phyloP scores from a whole-genome alignment of 106 monocot genomes.

The Narthecium ossifragum region DNA sequence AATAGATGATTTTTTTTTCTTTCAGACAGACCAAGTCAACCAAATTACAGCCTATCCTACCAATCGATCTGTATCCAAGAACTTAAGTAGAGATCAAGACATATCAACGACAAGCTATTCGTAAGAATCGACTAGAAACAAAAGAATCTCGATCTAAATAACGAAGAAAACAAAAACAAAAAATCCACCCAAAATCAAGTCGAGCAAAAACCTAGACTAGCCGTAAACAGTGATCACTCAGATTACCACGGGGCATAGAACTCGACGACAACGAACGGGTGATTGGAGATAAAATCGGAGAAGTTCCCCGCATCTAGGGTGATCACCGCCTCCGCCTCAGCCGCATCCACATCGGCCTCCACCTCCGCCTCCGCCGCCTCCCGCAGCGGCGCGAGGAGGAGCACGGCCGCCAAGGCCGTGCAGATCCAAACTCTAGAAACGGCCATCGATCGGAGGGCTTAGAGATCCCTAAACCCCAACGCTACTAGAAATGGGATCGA shows the following conservation, averaged over 20 bases:
- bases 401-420: constrained; percentile 14
- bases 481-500: no score
- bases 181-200: constrained; percentile 4
- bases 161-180: background rate
- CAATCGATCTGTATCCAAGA: no score
- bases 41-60: no score
- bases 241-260: constrained; percentile 45
- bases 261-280: constrained; percentile 41
- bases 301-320: constrained; percentile 30
- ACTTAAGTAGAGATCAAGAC: no score
- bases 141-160: background rate
- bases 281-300: constrained; percentile 20
- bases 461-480: no score
- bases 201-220: constrained; percentile 45
- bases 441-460: no score
- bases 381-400: constrained; percentile 11
- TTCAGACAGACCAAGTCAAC: no score
- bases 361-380: constrained; percentile 15
- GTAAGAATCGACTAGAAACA: background rate
- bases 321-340: constrained; percentile 15
- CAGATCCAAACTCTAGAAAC: constrained; percentile 32
- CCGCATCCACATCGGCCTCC: background rate
- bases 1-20: no score
- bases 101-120: no score
- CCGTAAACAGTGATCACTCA: background rate